These are phyloP conservation scores for Cladosporium austrohemisphaericum DNA, from an alignment of 2,329 filamentous ascomycete species.

Conservation along the genomic window DNA sequence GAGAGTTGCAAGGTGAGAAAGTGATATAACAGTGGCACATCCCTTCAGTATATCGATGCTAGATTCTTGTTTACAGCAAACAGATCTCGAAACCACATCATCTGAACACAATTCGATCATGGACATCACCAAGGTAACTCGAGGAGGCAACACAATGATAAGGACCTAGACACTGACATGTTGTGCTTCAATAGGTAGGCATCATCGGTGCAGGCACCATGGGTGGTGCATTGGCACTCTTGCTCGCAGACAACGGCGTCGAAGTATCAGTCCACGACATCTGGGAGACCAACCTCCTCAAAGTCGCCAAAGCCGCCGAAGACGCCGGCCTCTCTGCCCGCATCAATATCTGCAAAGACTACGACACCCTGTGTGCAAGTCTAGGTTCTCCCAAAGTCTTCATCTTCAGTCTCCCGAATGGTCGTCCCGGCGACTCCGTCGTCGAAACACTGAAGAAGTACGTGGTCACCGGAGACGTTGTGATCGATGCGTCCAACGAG, in stretches of 20 bases:
- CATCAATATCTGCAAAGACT: slow-evolving; percentile 35
- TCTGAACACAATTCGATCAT: too few species aligned
- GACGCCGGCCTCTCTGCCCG: slow-evolving; percentile 25
- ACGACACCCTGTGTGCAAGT: slow-evolving; percentile 38
- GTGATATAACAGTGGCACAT: too few species aligned
- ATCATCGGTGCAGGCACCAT: slow-evolving; percentile 46
- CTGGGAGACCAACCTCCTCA: slow-evolving; percentile 34
- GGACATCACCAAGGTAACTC: slow-evolving; percentile 8
- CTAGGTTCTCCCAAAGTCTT: slow-evolving; percentile 36
- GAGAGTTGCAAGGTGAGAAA: too few species aligned
- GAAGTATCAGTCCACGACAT: slow-evolving; percentile 44
- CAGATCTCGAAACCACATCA: too few species aligned
- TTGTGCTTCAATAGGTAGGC: slow-evolving; percentile 32
- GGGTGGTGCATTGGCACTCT: slow-evolving; percentile 44
- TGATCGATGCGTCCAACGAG: slow-evolving; percentile 58
- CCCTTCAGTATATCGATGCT: too few species aligned
- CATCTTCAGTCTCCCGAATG: slow-evolving; percentile 44
- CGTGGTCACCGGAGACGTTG: slow-evolving; percentile 52
- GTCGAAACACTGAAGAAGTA: slow-evolving; percentile 35
- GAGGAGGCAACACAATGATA: background rate
- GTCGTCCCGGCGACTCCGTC: slow-evolving; percentile 23
- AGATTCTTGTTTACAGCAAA: too few species aligned
- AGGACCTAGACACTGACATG: background rate
- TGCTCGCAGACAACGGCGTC: slow-evolving; percentile 44
- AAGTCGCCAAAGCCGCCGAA: slow-evolving; percentile 22